phyloP scores from a whole-genome alignment of 116 monocot genomes.

The Thalassia testudinum region DNA sequence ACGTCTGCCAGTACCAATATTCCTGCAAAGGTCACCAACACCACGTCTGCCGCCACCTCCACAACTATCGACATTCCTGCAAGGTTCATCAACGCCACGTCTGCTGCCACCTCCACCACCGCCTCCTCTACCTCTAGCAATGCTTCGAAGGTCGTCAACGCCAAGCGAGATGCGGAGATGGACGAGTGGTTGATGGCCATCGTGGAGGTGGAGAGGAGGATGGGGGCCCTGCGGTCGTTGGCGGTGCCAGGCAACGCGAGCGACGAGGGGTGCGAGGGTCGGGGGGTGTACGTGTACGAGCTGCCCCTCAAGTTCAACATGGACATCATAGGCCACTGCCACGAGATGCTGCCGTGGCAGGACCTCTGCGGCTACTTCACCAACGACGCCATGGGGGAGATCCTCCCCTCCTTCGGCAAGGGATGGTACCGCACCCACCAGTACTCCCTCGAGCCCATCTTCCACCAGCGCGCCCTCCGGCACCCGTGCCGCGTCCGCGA shows the following conservation, averaged over 20 bases:
- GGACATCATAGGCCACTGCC: conserved; percentile 18
- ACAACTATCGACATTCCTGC: too few species aligned
- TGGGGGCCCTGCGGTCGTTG: conserved; percentile 14
- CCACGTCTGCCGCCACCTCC: too few species aligned
- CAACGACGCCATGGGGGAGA: conserved; percentile 14
- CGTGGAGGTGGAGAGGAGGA: conserved; percentile 11
- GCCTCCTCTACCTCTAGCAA: too few species aligned
- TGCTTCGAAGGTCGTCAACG: too few species aligned
- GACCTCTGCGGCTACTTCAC: conserved; percentile 29
- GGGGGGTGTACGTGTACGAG: conserved; percentile 31
- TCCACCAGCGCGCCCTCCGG: conserved; percentile 17
- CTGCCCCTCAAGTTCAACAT: conserved; percentile 41
- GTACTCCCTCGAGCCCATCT: conserved; percentile 46
- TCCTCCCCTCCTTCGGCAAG: conserved; percentile 9
- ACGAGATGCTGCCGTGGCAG: conserved; percentile 22
- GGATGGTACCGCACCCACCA: conserved; percentile 39
- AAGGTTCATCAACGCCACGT: too few species aligned
- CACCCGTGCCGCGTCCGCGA: conserved; percentile 25
- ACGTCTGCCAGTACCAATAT: too few species aligned
- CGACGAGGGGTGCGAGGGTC: conserved; percentile 8
- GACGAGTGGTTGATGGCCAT: conserved; percentile 12
- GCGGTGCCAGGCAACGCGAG: not conserved
- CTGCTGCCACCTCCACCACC: too few species aligned
- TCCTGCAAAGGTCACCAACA: too few species aligned
- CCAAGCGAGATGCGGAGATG: too few species aligned